These are phyloP conservation scores for Adenanthera pavonina DNA, from an alignment of 306 rosid genomes.

Conservation along the genomic window DNA sequence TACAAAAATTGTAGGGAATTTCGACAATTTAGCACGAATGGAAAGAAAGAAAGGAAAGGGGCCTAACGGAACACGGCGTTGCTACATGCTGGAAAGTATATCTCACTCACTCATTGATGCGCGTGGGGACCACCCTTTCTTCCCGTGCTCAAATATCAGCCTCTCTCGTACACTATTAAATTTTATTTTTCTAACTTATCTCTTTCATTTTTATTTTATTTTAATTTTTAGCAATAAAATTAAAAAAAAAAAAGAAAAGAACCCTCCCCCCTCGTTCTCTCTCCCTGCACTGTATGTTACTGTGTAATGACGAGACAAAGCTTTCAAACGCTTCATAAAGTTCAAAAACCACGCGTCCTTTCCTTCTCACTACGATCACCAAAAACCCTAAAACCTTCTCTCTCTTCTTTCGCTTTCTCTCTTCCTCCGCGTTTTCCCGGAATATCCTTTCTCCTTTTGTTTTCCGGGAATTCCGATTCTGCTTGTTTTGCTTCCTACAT, in stretches of 20 bases:
- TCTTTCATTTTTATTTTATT: constrained; percentile 20
- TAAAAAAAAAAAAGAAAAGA: neutral
- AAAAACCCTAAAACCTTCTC: constrained; percentile 61
- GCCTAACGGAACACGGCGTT: neutral
- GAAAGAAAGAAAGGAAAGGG: neutral
- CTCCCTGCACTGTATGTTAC: constrained; percentile 25
- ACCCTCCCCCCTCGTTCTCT: constrained; percentile 24
- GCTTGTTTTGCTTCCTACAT: neutral
- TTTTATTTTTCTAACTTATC: constrained; percentile 70
- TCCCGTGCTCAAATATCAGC: constrained; percentile 55
- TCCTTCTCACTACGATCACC: constrained; percentile 56
- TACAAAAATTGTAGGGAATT: neutral
- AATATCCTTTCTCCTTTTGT: constrained; percentile 29
- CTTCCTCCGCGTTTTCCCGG: constrained; percentile 22
- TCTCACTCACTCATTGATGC: constrained; percentile 46
- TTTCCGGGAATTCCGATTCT: constrained; percentile 23
- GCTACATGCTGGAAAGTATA: constrained; percentile 35
- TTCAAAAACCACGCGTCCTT: constrained; percentile 70
- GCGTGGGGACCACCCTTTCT: constrained; percentile 51
- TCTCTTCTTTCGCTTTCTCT: constrained; percentile 19
- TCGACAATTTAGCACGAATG: neutral
- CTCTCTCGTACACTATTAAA: constrained; percentile 55
- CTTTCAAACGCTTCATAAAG: constrained; percentile 60
- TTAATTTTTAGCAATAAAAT: neutral
- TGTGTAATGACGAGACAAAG: constrained; percentile 65